Evolutionary conservation across 129 eudicot genomes (phyloP).

Genomic region (Lactuca sativa): DNA sequence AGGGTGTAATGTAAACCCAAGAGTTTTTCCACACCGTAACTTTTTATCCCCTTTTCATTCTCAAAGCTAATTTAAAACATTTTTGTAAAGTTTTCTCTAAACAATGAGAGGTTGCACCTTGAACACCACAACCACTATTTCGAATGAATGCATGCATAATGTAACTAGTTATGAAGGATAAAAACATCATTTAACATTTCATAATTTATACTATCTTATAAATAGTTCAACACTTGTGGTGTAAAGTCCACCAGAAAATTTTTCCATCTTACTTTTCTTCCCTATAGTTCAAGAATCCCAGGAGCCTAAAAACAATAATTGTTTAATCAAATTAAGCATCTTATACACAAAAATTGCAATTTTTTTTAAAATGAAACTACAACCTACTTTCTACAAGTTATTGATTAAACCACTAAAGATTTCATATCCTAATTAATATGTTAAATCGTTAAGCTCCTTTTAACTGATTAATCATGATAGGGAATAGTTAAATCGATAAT

Average conservation of each 20-base stretch:
- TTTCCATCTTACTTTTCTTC: conserved; percentile 73
- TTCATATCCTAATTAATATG: not conserved
- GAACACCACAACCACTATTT: conserved; percentile 77
- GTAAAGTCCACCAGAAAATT: conserved; percentile 86
- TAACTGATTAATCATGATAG: too few relatives aligned
- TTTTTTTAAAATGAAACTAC: too few relatives aligned
- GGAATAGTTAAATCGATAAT: too few relatives aligned
- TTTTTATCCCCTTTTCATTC: conserved; percentile 66
- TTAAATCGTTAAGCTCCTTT: too few relatives aligned
- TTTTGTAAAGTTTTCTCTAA: conserved; percentile 76
- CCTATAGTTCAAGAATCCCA: conserved; percentile 79
- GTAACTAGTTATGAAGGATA: not conserved
- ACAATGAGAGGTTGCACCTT: conserved; percentile 91
- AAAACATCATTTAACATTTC: not conserved
- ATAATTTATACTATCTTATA: not conserved
- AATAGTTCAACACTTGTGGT: conserved; percentile 78
- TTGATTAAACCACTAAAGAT: too few relatives aligned
- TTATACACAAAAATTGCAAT: too few relatives aligned
- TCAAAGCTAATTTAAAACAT: conserved; percentile 81
- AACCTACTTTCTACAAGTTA: too few relatives aligned
- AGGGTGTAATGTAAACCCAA: conserved; percentile 82
- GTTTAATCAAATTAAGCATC: not conserved
- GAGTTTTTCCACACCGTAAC: conserved; percentile 86
- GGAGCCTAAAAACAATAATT: conserved; percentile 43
- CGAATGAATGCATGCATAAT: conserved; percentile 63